Percentiles rank a stretch among this genome's conserved stretches.
Conservation (phyloP, 169 alveolate species). For the Cryptosporidium sp. region DNA sequence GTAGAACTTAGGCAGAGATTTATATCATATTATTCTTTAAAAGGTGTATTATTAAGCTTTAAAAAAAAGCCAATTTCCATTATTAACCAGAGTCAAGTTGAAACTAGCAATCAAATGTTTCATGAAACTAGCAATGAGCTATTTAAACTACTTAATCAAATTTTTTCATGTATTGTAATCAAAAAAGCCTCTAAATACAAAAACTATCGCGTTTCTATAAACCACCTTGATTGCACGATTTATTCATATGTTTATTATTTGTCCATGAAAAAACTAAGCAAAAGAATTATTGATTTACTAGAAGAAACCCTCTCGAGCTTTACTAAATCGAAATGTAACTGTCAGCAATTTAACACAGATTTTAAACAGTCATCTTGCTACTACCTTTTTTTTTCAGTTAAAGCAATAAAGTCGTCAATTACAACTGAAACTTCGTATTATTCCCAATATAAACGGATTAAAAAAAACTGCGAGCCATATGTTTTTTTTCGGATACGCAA, state of each 20-base stretch:
- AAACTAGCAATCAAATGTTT: background rate
- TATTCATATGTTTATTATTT: background rate
- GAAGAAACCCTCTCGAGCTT: background rate
- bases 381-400: background rate
- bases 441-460: background rate
- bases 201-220: background rate
- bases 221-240: background rate
- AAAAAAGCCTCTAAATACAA: background rate
- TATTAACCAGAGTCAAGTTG: background rate
- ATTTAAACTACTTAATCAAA: background rate
- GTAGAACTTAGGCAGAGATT: background rate
- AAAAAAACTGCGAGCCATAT: background rate
- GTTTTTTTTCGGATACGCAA: background rate
- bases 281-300: background rate
- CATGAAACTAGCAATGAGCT: background rate
- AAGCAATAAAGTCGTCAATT: background rate
- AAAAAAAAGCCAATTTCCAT: background rate
- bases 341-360: background rate
- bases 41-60: background rate
- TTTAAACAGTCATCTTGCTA: background rate
- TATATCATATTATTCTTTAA: background rate
- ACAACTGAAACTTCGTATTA: background rate
- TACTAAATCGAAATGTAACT: background rate
- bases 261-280: background rate
- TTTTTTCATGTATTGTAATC: conserved; percentile 1